Evolutionary conservation across 176 grass and related monocot genomes (phyloP), one percentile per base, ranked within the genome.

Genomic region (Aegilops umbellulata): DNA sequence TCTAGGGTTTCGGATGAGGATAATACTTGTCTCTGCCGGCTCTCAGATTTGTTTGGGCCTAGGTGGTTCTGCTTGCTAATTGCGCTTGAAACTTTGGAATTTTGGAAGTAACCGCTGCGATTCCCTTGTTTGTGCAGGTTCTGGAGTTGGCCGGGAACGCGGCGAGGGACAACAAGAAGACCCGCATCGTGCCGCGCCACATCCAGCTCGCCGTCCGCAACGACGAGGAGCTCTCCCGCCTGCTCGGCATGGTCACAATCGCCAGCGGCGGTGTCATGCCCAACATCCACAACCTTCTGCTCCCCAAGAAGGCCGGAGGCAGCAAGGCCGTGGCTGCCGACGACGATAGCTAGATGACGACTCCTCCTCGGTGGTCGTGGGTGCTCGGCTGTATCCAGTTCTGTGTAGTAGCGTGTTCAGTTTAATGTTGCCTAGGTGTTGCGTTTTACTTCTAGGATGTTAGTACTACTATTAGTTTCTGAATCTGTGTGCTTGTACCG

Each of bases 241-340:
- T 99, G 26, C 97, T 99, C 4, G 97, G 97, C 20, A 92, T 90
- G 1, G 97, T 95, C 41, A 99, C 97, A 26, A 99, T 99, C 86
- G 97, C 97, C 3, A 99, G 94, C 46, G 97, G 97, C 0, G 97
- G 97, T 17, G 97, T 99, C 49, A 99, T 99, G 97, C 97, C 97
- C 24, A 99, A 99, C 94, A 99, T 99, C 84, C 97, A 99, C 86
- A 99, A 99, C 82, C 84, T 99, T 41, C 92, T 99, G 14, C 92
- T 99, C 47, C 97, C 97, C 73, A 99, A 99, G 90, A 99, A 99
- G 86, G 23, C 85, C 1, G 90, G 90, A 0, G 79, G 88, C 24
- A 83, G 85, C 25, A 99, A 99, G 94, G 88, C 97, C 6, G 97
- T 82, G 1, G 81, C 94, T 3, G 94, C 71, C 1, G 94, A 95